Percentiles rank a stretch among this genome's conserved stretches.
These are phyloP conservation scores for Conidiobolus incongruus DNA, from an alignment of 371 early-diverging fungal species.

Conservation along the genomic window DNA sequence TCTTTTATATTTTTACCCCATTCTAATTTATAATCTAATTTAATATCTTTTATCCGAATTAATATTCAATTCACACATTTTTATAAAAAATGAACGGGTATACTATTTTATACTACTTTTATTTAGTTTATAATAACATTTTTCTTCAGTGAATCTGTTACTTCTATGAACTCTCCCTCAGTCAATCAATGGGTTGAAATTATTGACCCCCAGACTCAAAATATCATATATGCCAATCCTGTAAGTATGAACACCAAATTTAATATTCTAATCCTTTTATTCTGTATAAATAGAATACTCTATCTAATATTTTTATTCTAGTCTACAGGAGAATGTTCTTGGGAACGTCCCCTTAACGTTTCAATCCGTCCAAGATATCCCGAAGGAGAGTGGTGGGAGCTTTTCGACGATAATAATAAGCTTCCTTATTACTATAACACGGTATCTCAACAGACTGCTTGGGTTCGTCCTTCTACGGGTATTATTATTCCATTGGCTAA, in stretches of 20 bases:
- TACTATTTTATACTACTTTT: too few relatives aligned
- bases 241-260: slow-evolving; percentile 13
- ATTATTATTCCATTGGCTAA: slow-evolving; percentile 51
- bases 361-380: slow-evolving; percentile 14
- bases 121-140: too few relatives aligned
- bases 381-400: slow-evolving; percentile 85
- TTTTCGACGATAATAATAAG: slow-evolving; percentile 61
- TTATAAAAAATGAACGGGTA: too few relatives aligned
- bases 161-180: too few relatives aligned
- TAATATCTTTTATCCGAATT: too few relatives aligned
- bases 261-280: background rate
- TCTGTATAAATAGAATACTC: background rate
- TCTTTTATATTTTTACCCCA: too few relatives aligned
- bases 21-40: too few relatives aligned
- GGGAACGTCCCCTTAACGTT: slow-evolving; percentile 16
- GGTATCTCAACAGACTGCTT: slow-evolving; percentile 55
- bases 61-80: too few relatives aligned
- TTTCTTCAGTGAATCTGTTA: too few relatives aligned
- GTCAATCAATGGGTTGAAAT: slow-evolving; percentile 46
- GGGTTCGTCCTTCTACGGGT: slow-evolving; percentile 54
- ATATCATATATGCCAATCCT: slow-evolving; percentile 58
- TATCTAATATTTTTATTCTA: background rate
- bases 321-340: slow-evolving; percentile 32
- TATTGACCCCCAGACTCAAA: slow-evolving; percentile 52
- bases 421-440: slow-evolving; percentile 79